These are phyloP conservation scores for Pseudogymnoascus sp. DNA, from an alignment of 2,329 filamentous ascomycete genomes.

Conservation along the genomic window DNA sequence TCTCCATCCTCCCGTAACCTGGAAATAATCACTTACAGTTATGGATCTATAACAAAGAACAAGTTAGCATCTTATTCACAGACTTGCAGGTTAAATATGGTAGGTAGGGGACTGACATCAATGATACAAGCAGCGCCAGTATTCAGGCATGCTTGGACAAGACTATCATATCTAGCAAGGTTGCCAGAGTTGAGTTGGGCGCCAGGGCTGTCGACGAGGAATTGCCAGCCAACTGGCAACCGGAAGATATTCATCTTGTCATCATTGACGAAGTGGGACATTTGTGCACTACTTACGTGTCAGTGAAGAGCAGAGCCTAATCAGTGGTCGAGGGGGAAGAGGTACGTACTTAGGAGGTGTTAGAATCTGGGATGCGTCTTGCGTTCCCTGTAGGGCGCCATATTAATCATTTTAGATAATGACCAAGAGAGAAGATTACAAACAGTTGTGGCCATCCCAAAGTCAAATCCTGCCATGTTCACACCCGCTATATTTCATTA, in stretches of 20 bases:
- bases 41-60: slow-evolving; percentile 32
- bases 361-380: neutral
- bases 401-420: neutral
- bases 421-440: slow-evolving; percentile 15
- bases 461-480: slow-evolving; percentile 42
- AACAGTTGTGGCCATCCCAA: slow-evolving; percentile 35
- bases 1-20: neutral
- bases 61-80: neutral
- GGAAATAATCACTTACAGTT: slow-evolving; percentile 33
- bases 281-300: slow-evolving; percentile 17
- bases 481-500: slow-evolving; percentile 23
- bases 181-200: slow-evolving; percentile 42
- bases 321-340: neutral
- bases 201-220: slow-evolving; percentile 46
- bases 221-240: slow-evolving; percentile 53
- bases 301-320: neutral
- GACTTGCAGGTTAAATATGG: neutral
- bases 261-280: slow-evolving; percentile 43
- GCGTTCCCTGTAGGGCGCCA: neutral
- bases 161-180: slow-evolving; percentile 44
- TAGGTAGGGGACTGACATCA: slow-evolving; percentile 32
- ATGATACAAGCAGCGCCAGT: slow-evolving; percentile 53
- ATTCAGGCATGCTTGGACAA: slow-evolving; percentile 49
- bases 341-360: neutral
- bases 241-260: slow-evolving; percentile 50